Percentiles rank a stretch among this genome's conserved stretches.
phyloP scores from a whole-genome alignment of 306 rosid species.

The Luffa acutangula region DNA sequence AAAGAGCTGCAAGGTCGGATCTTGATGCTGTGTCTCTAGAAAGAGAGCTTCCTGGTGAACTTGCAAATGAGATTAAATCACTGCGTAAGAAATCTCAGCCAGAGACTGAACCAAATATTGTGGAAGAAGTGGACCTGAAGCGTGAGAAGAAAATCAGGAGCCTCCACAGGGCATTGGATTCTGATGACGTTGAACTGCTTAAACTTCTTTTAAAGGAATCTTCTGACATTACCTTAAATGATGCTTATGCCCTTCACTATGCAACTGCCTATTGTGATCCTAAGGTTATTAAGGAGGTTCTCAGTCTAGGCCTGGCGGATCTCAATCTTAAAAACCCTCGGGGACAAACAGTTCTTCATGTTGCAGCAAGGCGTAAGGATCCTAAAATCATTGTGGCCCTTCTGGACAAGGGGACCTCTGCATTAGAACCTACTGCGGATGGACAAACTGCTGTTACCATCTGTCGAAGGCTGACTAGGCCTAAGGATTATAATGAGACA shows the following conservation, averaged over 20 bases:
- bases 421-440: slow-evolving; percentile 47
- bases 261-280: slow-evolving; percentile 82
- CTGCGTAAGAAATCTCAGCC: slow-evolving; percentile 22
- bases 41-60: slow-evolving; percentile 62
- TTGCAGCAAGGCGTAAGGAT: slow-evolving; percentile 85
- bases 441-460: slow-evolving; percentile 79
- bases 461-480: slow-evolving; percentile 76
- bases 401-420: slow-evolving; percentile 54
- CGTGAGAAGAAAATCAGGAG: slow-evolving; percentile 46
- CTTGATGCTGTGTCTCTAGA: slow-evolving; percentile 51
- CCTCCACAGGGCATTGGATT: slow-evolving; percentile 69
- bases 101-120: slow-evolving; percentile 19
- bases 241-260: slow-evolving; percentile 70
- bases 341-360: slow-evolving; percentile 64
- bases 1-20: slow-evolving; percentile 58
- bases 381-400: slow-evolving; percentile 62
- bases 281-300: slow-evolving; percentile 72
- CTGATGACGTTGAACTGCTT: slow-evolving; percentile 82
- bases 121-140: slow-evolving; percentile 27
- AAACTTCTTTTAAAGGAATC: slow-evolving; percentile 62
- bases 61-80: slow-evolving; percentile 34
- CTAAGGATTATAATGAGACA: slow-evolving; percentile 48
- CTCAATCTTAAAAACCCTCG: slow-evolving; percentile 38
- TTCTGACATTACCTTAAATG: slow-evolving; percentile 56
- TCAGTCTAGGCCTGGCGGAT: slow-evolving; percentile 37